Base-by-base conservation (phyloP, 169 alveolate species). In the Plasmodium malariae region DNA sequence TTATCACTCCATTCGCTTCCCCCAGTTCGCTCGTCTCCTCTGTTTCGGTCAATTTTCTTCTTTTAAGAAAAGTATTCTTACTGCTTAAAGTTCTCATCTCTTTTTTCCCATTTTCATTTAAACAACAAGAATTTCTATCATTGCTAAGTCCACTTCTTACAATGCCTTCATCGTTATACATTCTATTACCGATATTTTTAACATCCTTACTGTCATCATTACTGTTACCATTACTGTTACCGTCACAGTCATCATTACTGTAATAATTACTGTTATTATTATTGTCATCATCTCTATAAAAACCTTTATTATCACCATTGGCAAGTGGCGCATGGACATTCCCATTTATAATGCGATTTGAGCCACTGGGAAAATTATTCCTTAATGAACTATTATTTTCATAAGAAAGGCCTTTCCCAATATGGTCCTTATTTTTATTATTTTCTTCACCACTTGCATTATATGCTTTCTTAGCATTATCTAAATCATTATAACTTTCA, bases 21-120 rank as follows among this genome's bases (percentile, higher is more conserved):
- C n/a, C n/a, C n/a, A n/a, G n/a, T n/a, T 3, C 55, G 3, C 19
- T 28, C 14, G 0, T 28, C 9, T 32, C 78, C 19, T n/a, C 67
- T 11, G 0, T 48, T 69, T 43, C 63, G 17, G 59, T 21, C n/a
- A 69, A 17, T 28, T 69, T 69, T 45, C 83, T 69, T 45, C 83
- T 69, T 54, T 69, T 69, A 19, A 69, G 43, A 19, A 65, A 48
- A 19, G 24, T 36, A 54, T 19, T 40, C 26, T 54, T 57, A 34
- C 4, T 2, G 28, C 37, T 19, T 34, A 12, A 7, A 7, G 45
- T 19, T 24, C 49, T 34, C 49, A 48, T 48, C 24, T n/a, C 49
- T 30, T 34, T 48, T 19, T n/a, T 51, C 30, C 54, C 36, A 24
- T 2, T 51, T 9, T 54, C 28, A 28, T 70, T 54, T 12, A 17